Evolutionary conservation across 768 basidiomycete genomes (phyloP).

Genomic region (Psilocybe cubensis): DNA sequence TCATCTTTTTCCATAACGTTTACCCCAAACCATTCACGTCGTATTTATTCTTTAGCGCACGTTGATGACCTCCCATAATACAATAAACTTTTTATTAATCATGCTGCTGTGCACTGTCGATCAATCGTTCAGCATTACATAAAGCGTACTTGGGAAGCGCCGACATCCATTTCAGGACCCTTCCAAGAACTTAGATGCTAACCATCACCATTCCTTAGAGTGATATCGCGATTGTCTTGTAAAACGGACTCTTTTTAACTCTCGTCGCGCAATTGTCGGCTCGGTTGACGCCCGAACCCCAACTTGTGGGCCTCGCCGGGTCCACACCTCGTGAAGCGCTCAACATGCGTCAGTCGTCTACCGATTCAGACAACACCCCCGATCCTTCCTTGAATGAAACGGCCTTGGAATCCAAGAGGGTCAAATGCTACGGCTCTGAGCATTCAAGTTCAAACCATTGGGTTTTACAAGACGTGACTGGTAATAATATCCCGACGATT

Average conservation of each 20-base stretch:
- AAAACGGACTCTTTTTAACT: not conserved
- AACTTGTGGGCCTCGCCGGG: no score
- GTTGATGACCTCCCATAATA: constrained; percentile 5
- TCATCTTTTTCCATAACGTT: constrained; percentile 12
- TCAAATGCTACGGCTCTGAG: not conserved
- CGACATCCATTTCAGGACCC: not conserved
- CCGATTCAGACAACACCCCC: no score
- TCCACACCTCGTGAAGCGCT: no score
- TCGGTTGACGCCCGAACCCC: no score
- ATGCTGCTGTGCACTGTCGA: no score
- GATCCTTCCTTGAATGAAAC: no score
- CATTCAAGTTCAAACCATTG: not conserved
- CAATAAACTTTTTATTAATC: not conserved
- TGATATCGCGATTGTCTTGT: not conserved
- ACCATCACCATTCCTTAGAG: not conserved
- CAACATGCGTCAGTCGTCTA: not conserved
- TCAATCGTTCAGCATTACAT: no score
- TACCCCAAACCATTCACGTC: constrained; percentile 8
- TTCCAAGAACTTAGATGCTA: not conserved
- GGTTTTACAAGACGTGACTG: not conserved
- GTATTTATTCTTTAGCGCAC: constrained; percentile 16
- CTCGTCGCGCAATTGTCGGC: no score
- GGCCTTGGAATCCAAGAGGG: no score
- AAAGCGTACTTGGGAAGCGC: not conserved
- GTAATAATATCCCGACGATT: not conserved